phyloP scores from a whole-genome alignment of 2,329 filamentous ascomycete species.

The Botrytis galanthina region DNA sequence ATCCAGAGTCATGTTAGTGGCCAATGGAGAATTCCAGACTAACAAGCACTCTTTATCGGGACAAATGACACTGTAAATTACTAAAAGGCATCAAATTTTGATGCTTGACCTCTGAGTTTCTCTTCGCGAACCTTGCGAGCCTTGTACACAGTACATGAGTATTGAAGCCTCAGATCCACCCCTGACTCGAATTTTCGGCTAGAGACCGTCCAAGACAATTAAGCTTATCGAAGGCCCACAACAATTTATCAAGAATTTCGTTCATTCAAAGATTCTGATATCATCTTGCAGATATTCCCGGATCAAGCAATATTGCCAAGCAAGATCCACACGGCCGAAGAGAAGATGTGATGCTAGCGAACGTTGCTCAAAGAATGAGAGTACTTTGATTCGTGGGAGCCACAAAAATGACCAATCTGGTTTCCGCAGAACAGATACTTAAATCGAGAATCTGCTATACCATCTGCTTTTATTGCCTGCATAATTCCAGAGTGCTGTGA shows the following conservation, averaged over 20 bases:
- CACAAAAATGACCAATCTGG: not conserved
- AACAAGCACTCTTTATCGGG: too few relatives aligned
- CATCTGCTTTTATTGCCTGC: not conserved
- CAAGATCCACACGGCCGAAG: not conserved
- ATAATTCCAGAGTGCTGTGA: not conserved
- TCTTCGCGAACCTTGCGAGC: not conserved
- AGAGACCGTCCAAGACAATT: not conserved
- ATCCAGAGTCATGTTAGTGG: not conserved
- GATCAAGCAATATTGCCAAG: slow-evolving; percentile 14
- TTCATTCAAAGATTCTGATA: slow-evolving; percentile 16
- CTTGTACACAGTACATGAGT: not conserved
- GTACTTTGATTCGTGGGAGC: slow-evolving; percentile 4
- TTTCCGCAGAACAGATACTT: not conserved
- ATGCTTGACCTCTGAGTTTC: not conserved
- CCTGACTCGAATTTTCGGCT: not conserved
- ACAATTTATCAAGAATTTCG: slow-evolving; percentile 3
- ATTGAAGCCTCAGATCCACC: not conserved
- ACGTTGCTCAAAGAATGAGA: not conserved
- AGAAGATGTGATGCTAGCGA: not conserved
- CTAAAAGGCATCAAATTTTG: not conserved
- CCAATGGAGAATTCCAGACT: not conserved
- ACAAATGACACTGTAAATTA: not conserved
- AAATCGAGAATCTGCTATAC: not conserved
- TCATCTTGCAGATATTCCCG: slow-evolving; percentile 18
- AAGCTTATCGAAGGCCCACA: slow-evolving; percentile 21